Conservation (phyloP, 2,329 filamentous ascomycete species). For the Macrophomina pseudophaseolina region DNA sequence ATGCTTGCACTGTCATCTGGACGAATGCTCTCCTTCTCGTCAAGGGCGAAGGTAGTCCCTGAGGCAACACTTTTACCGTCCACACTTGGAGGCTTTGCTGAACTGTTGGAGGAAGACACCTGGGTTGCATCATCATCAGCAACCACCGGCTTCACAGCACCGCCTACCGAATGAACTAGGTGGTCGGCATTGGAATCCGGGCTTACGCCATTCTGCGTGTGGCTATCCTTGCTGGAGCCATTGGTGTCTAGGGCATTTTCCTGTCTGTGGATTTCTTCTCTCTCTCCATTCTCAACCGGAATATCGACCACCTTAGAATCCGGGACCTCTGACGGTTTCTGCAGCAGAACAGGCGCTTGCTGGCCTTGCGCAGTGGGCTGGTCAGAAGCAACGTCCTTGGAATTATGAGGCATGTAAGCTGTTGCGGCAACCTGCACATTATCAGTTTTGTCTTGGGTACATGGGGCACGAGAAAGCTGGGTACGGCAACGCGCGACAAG, state of each 20-base stretch:
- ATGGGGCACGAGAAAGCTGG: background rate
- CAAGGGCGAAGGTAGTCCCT: conserved; percentile 91
- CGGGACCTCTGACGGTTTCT: conserved; percentile 27
- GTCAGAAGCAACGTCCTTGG: conserved; percentile 35
- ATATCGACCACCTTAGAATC: background rate
- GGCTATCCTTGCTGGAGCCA: conserved; percentile 19
- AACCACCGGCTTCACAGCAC: conserved; percentile 24
- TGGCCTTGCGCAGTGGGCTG: conserved; percentile 35
- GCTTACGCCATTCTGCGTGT: conserved; percentile 24
- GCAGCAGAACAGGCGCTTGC: conserved; percentile 34
- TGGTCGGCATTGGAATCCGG: conserved; percentile 18
- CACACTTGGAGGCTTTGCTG: conserved; percentile 84
- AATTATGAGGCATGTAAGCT: conserved; percentile 40
- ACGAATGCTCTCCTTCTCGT: conserved; percentile 93
- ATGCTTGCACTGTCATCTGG: conserved; percentile 96
- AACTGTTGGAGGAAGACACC: conserved; percentile 61
- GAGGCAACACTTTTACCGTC: conserved; percentile 95
- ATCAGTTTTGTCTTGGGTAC: conserved; percentile 29
- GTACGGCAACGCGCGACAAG: background rate
- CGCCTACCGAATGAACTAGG: conserved; percentile 7
- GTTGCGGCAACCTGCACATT: conserved; percentile 47
- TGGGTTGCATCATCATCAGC: conserved; percentile 53
- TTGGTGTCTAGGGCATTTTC: conserved; percentile 13
- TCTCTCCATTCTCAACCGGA: conserved; percentile 17
- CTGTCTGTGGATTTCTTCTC: conserved; percentile 5